Base-by-base conservation (phyloP, 139 green algal species). In the Closterium sp. region DNA sequence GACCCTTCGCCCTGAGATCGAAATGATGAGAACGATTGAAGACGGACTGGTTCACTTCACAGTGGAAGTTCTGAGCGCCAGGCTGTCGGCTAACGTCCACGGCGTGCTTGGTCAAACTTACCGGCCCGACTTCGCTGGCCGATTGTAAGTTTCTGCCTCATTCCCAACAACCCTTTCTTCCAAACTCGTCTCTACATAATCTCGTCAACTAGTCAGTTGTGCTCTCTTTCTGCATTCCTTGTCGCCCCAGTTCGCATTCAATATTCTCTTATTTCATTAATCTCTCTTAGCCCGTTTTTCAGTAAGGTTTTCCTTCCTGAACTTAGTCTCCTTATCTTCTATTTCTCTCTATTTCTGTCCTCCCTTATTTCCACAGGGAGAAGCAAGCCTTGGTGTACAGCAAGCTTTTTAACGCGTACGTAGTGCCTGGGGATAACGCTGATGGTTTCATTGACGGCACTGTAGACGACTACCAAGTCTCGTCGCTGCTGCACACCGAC, bases 41-140 rank as follows among this genome's bases (percentile, higher is more conserved):
- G 85, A 93, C 30, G 90, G 85, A 34, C 29, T 91, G 50, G 90
- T 93, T n/a, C 90, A 93, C 90, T 90, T 93, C 79, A 29, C 32
- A 11, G 86, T 93, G n/a, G 85, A 91, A 5, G 24, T 93, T 21
- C 29, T 86, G n/a, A n/a, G 21, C 22, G 79, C 79, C n/a, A 62
- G 28, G 30, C 70, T 93, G 31, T 91, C 85, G 17, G 17, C 32
- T 29, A 86, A 30, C 31, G 91, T 50, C n/a, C 91, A 93, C 34
- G 91, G 91, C 31, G 73, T 93, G 22, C 34, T 93, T 27, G 91
- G 91, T 4, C 91, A 93, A 42, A 93, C 87, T 19, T 93, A 86
- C 86, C 90, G 90, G 2, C 62, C 79, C 0, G 73, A 93, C 84
- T 42, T 88, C 85, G 73, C 27, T 9, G 89, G 86, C 70, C 24